Percentiles rank a stretch among this genome's conserved stretches.
Conservation (phyloP, 805 yeast genomes). For the Candida hungchunana region DNA sequence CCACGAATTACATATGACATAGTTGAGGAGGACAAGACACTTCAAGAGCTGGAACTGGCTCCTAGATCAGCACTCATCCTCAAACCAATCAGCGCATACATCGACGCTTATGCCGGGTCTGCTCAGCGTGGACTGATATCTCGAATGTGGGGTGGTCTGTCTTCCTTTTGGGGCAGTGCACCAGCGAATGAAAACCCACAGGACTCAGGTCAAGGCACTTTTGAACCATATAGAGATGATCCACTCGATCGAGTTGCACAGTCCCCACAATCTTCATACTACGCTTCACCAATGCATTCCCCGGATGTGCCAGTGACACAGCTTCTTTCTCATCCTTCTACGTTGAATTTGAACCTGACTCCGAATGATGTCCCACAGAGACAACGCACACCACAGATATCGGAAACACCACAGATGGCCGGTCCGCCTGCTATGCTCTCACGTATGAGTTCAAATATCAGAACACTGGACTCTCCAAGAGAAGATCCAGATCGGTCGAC, state of each 20-base stretch:
- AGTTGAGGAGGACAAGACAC: conserved; percentile 53
- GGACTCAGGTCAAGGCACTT: background rate
- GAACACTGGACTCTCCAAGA: conserved; percentile 27
- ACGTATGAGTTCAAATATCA: conserved; percentile 19
- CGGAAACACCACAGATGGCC: conserved; percentile 6
- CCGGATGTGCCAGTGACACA: conserved; percentile 15
- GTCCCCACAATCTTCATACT: conserved; percentile 23
- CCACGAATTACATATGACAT: conserved; percentile 62
- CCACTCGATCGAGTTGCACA: conserved; percentile 3
- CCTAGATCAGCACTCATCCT: conserved; percentile 75
- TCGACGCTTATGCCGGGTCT: conserved; percentile 27
- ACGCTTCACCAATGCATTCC: conserved; percentile 27
- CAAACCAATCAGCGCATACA: conserved; percentile 46
- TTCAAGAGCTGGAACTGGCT: conserved; percentile 52
- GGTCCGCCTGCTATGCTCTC: conserved; percentile 13
- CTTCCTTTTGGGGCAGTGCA: conserved; percentile 31
- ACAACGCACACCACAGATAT: conserved; percentile 11
- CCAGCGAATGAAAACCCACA: background rate
- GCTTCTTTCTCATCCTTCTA: conserved; percentile 22
- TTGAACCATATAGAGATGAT: conserved; percentile 11
- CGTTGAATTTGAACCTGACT: conserved; percentile 18
- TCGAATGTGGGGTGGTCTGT: conserved; percentile 30
- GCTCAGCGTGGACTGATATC: conserved; percentile 27
- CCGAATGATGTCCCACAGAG: conserved; percentile 11
- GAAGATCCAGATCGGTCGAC: conserved; percentile 38